Evolutionary conservation across 1,284 basidiomycete species (phyloP).

Genomic region (Mycena citricolor): DNA sequence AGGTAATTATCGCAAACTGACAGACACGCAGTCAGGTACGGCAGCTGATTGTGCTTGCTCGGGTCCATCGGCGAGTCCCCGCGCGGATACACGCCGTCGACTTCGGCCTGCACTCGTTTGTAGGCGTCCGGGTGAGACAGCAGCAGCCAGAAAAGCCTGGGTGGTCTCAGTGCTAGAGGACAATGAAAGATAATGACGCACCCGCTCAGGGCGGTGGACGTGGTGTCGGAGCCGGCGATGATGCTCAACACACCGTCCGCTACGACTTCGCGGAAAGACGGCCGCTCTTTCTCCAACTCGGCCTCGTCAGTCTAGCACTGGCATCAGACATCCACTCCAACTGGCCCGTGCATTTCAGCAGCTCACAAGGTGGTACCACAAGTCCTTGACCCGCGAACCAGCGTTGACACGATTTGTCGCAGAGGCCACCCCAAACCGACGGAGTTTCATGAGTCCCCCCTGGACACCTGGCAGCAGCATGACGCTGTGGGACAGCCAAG

Average conservation of each 20-base stretch:
- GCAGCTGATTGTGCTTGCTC: conserved; percentile 37
- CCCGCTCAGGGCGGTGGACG: conserved; percentile 43
- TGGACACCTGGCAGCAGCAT: conserved; percentile 24
- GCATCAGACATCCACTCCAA: conserved; percentile 5
- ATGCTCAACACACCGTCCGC: conserved; percentile 36
- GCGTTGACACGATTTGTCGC: conserved; percentile 35
- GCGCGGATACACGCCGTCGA: conserved; percentile 45
- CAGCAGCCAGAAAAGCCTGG: conserved; percentile 43
- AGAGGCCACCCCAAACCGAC: conserved; percentile 33
- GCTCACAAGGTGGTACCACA: conserved; percentile 46
- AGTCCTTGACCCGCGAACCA: conserved; percentile 43
- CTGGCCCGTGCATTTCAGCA: conserved; percentile 8
- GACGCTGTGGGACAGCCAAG: conserved; percentile 34
- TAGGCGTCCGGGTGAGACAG: conserved; percentile 45
- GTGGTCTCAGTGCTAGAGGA: background rate
- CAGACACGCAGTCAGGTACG: conserved; percentile 54
- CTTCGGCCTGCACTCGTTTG: conserved; percentile 46
- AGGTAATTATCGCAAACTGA: conserved; percentile 33
- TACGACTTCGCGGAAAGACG: conserved; percentile 27
- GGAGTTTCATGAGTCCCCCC: conserved; percentile 29
- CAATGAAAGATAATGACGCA: background rate
- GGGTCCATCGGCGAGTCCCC: conserved; percentile 39
- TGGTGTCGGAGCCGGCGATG: conserved; percentile 52
- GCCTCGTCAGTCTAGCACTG: conserved; percentile 31
- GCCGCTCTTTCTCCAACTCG: conserved; percentile 22